These are phyloP conservation scores for Colletotrichum tofieldiae DNA, from an alignment of 2,329 filamentous ascomycete genomes.

Conservation along the genomic window DNA sequence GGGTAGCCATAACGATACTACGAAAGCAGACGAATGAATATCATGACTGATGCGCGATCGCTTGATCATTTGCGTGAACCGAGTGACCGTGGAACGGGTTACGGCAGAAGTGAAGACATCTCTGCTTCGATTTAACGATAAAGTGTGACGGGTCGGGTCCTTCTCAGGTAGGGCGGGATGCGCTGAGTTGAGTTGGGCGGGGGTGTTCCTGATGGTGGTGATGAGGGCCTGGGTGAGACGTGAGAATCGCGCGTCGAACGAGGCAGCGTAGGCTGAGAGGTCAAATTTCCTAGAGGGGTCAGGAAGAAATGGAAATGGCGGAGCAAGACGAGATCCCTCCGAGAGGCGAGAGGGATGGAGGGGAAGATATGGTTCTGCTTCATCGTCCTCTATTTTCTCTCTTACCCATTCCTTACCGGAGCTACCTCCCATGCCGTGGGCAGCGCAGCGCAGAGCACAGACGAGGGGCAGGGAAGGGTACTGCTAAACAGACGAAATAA, in stretches of 20 bases:
- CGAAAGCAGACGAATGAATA: conserved; percentile 41
- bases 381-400: conserved; percentile 11
- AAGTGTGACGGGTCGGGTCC: not conserved
- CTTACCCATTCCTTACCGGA: conserved; percentile 29
- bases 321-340: not conserved
- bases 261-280: not conserved
- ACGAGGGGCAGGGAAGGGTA: conserved; percentile 2
- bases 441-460: conserved; percentile 58
- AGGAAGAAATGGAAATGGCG: not conserved
- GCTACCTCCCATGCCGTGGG: conserved; percentile 21
- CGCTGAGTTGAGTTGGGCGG: not conserved
- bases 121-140: not conserved
- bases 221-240: not conserved
- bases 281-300: not conserved
- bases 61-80: conserved; percentile 21
- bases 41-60: conserved; percentile 40
- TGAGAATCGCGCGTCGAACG: not conserved
- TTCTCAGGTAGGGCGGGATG: not conserved
- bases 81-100: not conserved
- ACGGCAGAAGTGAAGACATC: not conserved
- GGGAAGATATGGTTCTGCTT: conserved; percentile 20
- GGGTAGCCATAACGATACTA: conserved; percentile 36
- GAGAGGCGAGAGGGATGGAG: not conserved
- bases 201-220: not conserved
- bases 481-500: not conserved